Base-by-base conservation (phyloP, 345 rosid species). In the Balakata baccata region DNA sequence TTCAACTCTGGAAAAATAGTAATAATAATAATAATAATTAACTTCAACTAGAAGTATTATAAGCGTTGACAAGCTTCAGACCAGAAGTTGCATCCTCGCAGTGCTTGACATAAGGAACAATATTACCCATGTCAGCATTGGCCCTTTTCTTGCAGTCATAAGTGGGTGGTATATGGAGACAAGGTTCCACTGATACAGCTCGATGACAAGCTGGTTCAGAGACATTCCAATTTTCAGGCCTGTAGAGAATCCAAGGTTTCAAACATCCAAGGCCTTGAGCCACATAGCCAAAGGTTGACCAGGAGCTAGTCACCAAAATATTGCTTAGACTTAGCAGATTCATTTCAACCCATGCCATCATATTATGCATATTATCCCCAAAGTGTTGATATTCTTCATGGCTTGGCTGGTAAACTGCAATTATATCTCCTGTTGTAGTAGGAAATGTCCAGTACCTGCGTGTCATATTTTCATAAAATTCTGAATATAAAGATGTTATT, bases 321-420 rank as follows among this genome's bases (percentile, higher is more conserved):
- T 69, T 47, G 58, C 49, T 53, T 45, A 69, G 10, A 54, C 72
- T 2, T 5, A 57, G 37, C 14, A 69, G 29, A 38, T 69, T n/a
- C 0, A 69, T 69, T 52, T 20, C 72, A 54, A 41, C 72, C 72
- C 49, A 54, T 38, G 50, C 63, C 72, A 38, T 54, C 25, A 39
- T 11, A 69, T 69, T 38, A 47, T 69, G 72, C 72, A 69, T 41
- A 69, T 6, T 56, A 13, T 54, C 62, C 25, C 63, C 72, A 39
- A 37, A 78, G 6, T 45, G 70, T 34, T 78, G 81, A 17, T 7
- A 10, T 53, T 25, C 53, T 10, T 73, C 81, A 6, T 73, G 77
- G 69, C 77, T 78, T 18, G 77, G 74, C 74, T 78, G 81, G 22
- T 60, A 53, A 14, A 78, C 69, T 25, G 60, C 75, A 2, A 77